Conservation (phyloP, 345 rosid species). For the Aegle marmelos region DNA sequence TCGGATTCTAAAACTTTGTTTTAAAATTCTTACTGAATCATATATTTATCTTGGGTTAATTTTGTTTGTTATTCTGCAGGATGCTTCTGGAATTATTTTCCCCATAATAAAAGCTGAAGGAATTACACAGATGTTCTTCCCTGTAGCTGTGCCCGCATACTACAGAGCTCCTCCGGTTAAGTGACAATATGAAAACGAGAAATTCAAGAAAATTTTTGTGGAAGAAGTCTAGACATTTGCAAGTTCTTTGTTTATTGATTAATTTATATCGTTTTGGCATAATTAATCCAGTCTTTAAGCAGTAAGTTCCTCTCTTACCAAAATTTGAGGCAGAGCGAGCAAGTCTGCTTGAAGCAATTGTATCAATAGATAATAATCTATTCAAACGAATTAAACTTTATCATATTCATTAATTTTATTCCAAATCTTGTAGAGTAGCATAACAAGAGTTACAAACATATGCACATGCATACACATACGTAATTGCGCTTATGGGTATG, state of each 20-base stretch:
- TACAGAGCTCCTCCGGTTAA: slow-evolving; percentile 3
- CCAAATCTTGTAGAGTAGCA: no score
- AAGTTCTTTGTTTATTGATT: not conserved
- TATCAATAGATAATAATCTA: not conserved
- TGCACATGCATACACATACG: no score
- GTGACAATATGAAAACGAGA: not conserved
- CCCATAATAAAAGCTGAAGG: slow-evolving; percentile 18
- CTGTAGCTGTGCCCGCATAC: not conserved
- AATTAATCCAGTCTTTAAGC: not conserved
- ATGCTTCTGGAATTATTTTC: slow-evolving; percentile 4
- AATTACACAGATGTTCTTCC: slow-evolving; percentile 13
- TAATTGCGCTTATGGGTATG: not conserved
- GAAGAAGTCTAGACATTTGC: not conserved
- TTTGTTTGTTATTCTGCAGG: not conserved
- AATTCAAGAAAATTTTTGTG: not conserved
- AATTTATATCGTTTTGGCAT: not conserved
- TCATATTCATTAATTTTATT: no score
- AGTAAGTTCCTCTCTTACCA: not conserved
- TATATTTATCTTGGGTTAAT: not conserved
- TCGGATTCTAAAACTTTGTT: no score
- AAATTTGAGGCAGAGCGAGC: not conserved
- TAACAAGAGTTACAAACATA: not conserved
- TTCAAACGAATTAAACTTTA: not conserved
- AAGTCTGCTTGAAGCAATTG: not conserved
- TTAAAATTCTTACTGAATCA: no score